These are phyloP conservation scores for Helotiales sp. DNA, from an alignment of 2,329 filamentous ascomycete species.

Conservation along the genomic window DNA sequence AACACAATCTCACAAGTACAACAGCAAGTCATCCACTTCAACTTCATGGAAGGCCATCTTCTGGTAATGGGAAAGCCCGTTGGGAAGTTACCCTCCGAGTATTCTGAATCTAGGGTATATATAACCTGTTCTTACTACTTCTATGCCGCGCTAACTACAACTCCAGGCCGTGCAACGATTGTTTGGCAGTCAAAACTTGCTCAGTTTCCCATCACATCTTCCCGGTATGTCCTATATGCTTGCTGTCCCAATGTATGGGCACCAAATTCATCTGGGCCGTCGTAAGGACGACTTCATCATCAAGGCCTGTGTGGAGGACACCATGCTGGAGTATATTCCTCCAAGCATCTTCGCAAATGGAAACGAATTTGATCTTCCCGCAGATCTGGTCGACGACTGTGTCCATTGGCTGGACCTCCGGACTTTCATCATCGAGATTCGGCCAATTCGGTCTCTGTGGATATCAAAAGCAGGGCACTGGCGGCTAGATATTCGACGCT, in stretches of 20 bases:
- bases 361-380: conserved; percentile 54
- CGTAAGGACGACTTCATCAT: conserved; percentile 50
- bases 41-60: conserved; percentile 54
- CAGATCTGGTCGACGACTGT: conserved; percentile 54
- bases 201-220: conserved; percentile 56
- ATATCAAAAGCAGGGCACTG: conserved; percentile 46
- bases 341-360: conserved; percentile 39
- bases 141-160: not conserved
- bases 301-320: conserved; percentile 43
- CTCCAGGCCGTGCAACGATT: conserved; percentile 52
- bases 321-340: conserved; percentile 46
- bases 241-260: conserved; percentile 44
- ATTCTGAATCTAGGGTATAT: conserved; percentile 34
- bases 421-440: conserved; percentile 55
- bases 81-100: conserved; percentile 58
- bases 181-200: conserved; percentile 58
- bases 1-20: conserved; percentile 46
- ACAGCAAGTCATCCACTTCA: conserved; percentile 49
- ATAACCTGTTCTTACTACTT: not conserved
- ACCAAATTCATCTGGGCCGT: conserved; percentile 61
- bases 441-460: conserved; percentile 52
- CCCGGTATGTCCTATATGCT: conserved; percentile 57
- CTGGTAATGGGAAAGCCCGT: conserved; percentile 54
- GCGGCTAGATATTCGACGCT: conserved; percentile 46
- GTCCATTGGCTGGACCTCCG: conserved; percentile 62